Evolutionary conservation across 257 asterid species (phyloP), one percentile per base, ranked within the genome.

Genomic region (Scutellaria minor): DNA sequence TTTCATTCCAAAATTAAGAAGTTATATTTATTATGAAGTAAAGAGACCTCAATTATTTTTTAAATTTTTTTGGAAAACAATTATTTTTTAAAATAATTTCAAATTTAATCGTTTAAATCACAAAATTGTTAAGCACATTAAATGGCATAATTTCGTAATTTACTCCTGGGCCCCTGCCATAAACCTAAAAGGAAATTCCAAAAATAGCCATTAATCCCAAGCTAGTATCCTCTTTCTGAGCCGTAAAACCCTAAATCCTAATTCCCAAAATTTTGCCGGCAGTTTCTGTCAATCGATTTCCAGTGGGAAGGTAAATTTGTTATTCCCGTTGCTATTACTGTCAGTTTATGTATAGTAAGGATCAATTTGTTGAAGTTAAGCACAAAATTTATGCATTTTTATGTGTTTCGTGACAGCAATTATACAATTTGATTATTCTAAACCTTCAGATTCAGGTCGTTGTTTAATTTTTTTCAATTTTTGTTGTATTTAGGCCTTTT

Each of bases 171-270:
- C 37, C 37, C 37, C 37, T 31, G 37, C 37, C 37, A 31, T 4
- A 31, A 31, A 31, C 37, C 37, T 31, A 24, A 24, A 24, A 24
- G 27, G 37, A 31, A 31, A 31, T 31, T 31, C 37, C 37, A 31
- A 31, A 31, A 1, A 31, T 2, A 31, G 37, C 37, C 35, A 27
- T 27, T 3, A 27, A 2, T 27, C 37, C 5, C 37, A 31, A 31
- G 37, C 37, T 1, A 24, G 35, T 56, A 18, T 50, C 47, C 18
- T 20, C 31, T 18, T 24, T 20, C 0, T 31, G 24, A 8, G 15
- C 7, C 37, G 20, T 11, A 37, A 68, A 55, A 69, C 64, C 74
- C 65, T 55, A 55, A 69, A 56, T 57, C 74, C 74, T 55, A 55
- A 41, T 41, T 56, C 65, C 39, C 39, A 51, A 37, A 2, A 24